Evolutionary conservation across 2,329 filamentous ascomycete genomes (phyloP).

Genomic region (Lizonia empirigonia): DNA sequence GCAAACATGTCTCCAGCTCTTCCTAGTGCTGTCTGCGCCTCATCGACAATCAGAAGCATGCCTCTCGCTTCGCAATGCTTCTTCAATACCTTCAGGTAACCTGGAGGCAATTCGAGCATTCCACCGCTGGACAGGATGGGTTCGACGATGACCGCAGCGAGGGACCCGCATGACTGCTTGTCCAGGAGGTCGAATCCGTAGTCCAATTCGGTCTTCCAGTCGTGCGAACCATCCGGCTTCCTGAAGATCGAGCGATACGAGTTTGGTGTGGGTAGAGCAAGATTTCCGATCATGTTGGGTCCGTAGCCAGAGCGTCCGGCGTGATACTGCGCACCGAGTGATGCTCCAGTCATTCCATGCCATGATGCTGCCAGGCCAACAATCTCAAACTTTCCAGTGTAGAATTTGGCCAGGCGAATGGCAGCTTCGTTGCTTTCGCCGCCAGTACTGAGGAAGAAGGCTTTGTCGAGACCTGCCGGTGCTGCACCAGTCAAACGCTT

Average conservation of each 20-base stretch:
- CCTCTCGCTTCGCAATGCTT: conserved; percentile 42
- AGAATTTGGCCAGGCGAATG: conserved; percentile 65
- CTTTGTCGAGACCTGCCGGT: conserved; percentile 58
- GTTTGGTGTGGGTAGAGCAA: conserved; percentile 65
- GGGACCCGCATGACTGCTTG: conserved; percentile 62
- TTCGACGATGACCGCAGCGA: conserved; percentile 68
- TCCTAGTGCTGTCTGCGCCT: conserved; percentile 47
- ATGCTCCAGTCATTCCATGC: conserved; percentile 62
- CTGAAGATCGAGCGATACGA: conserved; percentile 67
- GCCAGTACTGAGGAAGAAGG: conserved; percentile 64
- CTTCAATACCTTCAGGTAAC: conserved; percentile 64
- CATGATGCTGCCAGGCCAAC: conserved; percentile 62
- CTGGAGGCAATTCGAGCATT: conserved; percentile 63
- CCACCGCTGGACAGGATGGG: conserved; percentile 65
- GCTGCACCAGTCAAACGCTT: conserved; percentile 58
- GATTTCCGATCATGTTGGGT: conserved; percentile 59
- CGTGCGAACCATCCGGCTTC: conserved; percentile 63
- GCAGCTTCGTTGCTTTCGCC: conserved; percentile 58
- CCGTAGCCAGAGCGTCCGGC: conserved; percentile 57
- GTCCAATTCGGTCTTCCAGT: conserved; percentile 69
- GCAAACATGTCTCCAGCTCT: conserved; percentile 60
- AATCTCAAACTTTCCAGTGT: conserved; percentile 66
- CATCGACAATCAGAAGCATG: conserved; percentile 48
- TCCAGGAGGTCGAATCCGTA: conserved; percentile 68
- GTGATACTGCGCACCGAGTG: conserved; percentile 59